Conservation (phyloP, 768 basidiomycete genomes). For the Rossbeevera mucosa region DNA sequence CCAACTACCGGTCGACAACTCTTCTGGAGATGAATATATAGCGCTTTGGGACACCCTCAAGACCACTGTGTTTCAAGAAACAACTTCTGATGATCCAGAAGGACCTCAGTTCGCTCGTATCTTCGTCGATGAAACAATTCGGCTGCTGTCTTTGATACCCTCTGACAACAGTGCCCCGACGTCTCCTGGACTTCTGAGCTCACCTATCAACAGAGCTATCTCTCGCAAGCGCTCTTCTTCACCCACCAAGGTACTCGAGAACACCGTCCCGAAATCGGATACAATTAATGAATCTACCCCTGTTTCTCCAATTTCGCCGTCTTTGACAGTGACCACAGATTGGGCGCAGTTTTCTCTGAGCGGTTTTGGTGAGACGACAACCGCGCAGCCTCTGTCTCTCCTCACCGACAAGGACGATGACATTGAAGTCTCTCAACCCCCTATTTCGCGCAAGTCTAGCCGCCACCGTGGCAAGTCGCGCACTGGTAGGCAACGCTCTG, state of each 20-base stretch:
- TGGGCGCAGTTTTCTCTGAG: constrained; percentile 67
- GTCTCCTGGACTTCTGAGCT: constrained; percentile 23
- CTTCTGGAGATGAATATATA: constrained; percentile 33
- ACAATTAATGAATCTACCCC: constrained; percentile 21
- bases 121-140: constrained; percentile 67
- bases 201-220: constrained; percentile 35
- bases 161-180: constrained; percentile 33
- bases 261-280: constrained; percentile 2
- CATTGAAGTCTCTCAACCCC: constrained; percentile 49
- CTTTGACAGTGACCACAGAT: constrained; percentile 37
- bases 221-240: constrained; percentile 33
- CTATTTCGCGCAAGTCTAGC: constrained; percentile 31
- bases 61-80: constrained; percentile 34
- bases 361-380: constrained; percentile 50
- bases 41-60: constrained; percentile 56
- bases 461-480: constrained; percentile 31
- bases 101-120: constrained; percentile 45
- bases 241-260: constrained; percentile 27
- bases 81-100: constrained; percentile 19
- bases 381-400: constrained; percentile 42
- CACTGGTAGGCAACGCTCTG: constrained; percentile 18
- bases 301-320: constrained; percentile 26
- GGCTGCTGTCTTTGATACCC: constrained; percentile 47
- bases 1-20: constrained; percentile 33
- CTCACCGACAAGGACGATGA: constrained; percentile 64